phyloP scores from a whole-genome alignment of 2,329 filamentous ascomycete genomes.

The Botryotinia globosa region DNA sequence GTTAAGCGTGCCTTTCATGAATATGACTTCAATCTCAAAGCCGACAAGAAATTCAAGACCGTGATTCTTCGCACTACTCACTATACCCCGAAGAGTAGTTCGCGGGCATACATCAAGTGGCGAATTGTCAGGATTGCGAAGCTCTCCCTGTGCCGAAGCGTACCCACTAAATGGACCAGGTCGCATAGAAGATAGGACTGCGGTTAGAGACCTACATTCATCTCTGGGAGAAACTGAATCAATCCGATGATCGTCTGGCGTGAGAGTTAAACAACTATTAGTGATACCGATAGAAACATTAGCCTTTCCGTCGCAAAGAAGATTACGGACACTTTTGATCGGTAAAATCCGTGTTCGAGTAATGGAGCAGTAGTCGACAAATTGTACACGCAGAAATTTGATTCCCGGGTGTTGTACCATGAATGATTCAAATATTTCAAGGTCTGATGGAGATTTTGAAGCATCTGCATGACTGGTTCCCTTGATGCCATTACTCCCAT shows the following conservation, averaged over 20 bases:
- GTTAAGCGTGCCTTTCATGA: constrained; percentile 49
- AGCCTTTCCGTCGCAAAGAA: constrained; percentile 41
- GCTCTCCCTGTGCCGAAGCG: constrained; percentile 65
- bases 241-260: constrained; percentile 63
- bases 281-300: constrained; percentile 55
- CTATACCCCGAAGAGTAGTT: constrained; percentile 54
- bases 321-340: constrained; percentile 51
- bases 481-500: neutral
- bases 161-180: constrained; percentile 58
- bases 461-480: neutral
- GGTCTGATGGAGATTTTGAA: constrained; percentile 22
- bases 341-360: constrained; percentile 66
- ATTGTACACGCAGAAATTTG: constrained; percentile 71
- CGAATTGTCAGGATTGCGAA: constrained; percentile 55
- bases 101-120: constrained; percentile 61
- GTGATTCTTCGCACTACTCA: constrained; percentile 50
- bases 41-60: constrained; percentile 63
- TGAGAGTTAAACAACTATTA: constrained; percentile 60
- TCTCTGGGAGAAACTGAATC: constrained; percentile 56
- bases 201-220: constrained; percentile 63
- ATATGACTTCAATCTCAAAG: constrained; percentile 79
- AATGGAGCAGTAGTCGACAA: constrained; percentile 74
- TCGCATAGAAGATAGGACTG: constrained; percentile 62
- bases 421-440: constrained; percentile 42
- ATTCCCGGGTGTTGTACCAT: constrained; percentile 49